Evolutionary conservation across 2,329 filamentous ascomycete genomes (phyloP).

Genomic region (Xenoacremonium recifei): DNA sequence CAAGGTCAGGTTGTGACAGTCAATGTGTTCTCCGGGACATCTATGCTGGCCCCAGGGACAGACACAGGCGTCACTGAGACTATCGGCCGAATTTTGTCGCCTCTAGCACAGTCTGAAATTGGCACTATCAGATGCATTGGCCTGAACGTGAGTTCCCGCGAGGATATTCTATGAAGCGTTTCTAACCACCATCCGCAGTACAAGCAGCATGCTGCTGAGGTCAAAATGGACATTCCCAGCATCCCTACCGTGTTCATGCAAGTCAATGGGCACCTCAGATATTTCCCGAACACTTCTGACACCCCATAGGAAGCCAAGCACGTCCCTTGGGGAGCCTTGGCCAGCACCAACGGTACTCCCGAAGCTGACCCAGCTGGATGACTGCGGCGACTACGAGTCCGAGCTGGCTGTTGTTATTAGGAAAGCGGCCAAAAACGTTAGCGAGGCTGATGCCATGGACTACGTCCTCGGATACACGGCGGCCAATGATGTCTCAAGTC

Average conservation of each 20-base stretch:
- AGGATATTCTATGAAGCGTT: neutral
- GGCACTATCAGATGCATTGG: neutral
- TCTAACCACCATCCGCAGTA: neutral
- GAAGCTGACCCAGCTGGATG: neutral
- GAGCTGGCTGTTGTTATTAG: slow-evolving; percentile 48
- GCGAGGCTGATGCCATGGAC: slow-evolving; percentile 38
- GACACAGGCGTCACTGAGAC: neutral
- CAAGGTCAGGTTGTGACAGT: neutral
- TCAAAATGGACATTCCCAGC: neutral
- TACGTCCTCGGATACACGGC: slow-evolving; percentile 53
- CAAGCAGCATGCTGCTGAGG: neutral
- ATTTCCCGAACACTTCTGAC: neutral
- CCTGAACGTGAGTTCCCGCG: neutral
- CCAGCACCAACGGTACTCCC: neutral
- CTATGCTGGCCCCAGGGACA: neutral
- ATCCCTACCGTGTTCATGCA: neutral
- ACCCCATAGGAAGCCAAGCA: neutral
- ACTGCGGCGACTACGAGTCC: slow-evolving; percentile 41
- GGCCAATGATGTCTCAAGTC: slow-evolving; percentile 56
- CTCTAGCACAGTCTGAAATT: neutral
- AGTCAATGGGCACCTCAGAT: neutral
- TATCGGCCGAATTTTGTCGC: neutral
- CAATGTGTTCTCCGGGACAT: neutral
- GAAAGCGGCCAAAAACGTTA: slow-evolving; percentile 46
- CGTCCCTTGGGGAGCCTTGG: neutral